Evolutionary conservation across 371 early-diverging fungal genomes (phyloP).

Genomic region (Mucor velutinosus): DNA sequence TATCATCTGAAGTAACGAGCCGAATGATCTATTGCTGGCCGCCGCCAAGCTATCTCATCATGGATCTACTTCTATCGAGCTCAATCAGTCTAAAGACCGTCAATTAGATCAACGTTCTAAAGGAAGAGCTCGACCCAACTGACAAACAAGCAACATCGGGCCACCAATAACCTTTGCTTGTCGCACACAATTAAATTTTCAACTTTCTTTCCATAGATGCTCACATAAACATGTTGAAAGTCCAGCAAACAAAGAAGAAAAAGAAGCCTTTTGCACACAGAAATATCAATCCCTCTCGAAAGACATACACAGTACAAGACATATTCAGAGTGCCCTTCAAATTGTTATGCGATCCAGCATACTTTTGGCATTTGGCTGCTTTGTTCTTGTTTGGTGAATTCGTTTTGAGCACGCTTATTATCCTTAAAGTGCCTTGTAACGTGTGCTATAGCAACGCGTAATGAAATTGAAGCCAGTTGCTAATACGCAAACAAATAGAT

Average conservation of each 20-base stretch:
- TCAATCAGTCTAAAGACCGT: too few species aligned
- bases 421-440: slow-evolving; percentile 57
- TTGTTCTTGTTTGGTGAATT: slow-evolving; percentile 57
- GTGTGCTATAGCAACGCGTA: background rate
- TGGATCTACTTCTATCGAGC: too few species aligned
- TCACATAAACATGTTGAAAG: slow-evolving; percentile 6
- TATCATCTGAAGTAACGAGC: too few species aligned
- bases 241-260: slow-evolving; percentile 16
- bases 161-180: background rate
- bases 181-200: background rate
- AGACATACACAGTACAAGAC: slow-evolving; percentile 10
- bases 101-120: too few species aligned
- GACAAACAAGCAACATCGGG: too few species aligned
- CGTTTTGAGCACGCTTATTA: slow-evolving; percentile 51
- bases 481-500: slow-evolving; percentile 46
- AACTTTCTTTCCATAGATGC: background rate
- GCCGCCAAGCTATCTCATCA: too few species aligned
- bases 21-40: too few species aligned
- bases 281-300: background rate
- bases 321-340: background rate
- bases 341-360: slow-evolving; percentile 45
- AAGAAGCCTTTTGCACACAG: background rate
- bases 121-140: too few species aligned
- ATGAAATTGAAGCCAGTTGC: background rate
- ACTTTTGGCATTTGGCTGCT: slow-evolving; percentile 69